Evolutionary conservation across 176 grass and related monocot species (phyloP), one percentile per base, ranked within the genome.

Genomic region (Rhynchospora breviuscula): DNA sequence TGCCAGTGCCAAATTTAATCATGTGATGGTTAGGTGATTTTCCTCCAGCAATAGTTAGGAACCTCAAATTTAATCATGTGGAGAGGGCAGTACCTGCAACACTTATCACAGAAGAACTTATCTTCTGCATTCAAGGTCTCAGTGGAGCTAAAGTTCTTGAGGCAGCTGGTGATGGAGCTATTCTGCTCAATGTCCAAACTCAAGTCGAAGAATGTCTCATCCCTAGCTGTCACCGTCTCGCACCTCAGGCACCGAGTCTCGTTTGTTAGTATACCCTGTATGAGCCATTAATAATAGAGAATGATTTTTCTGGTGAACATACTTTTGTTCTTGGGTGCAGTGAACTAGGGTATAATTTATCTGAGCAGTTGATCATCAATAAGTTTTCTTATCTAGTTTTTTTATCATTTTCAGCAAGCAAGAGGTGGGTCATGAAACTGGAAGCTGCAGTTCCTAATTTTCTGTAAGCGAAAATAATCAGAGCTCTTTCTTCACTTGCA

Each of bases 51-150:
- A 29, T 29, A 29, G 26, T 29, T 29, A 29, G 26, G 26, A 29
- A 29, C 26, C 0, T 29, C 26, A 29, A 29, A 29, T 1, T 29
- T 29, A 29, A 29, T 29, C 26, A 29, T 29, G 22, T 11, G 7
- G 3, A 65, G 23, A 2, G 48, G 0, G 54, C 22, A 17, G 58
- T 84, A 97, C 92, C 95, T 98, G 92, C 92, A 98, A 63, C 96
- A 98, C 72, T 95, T 95, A 80, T 95, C 93, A 84, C 96, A 98
- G 80, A 98, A 98, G 87, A 95, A 98, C 83, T 98, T 98, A 67
- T 95, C 93, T 79, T 95, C 93, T 19, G 96, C 92, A 88, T 98
- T 98, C 84, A 94, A 92, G 75, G 95, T 95, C 73, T 94, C 95
- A 21, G 93, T 98, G 45, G 91, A 98, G 56, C 95, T 91, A 79